Conservation (phyloP, 192 early-diverging fungal species). For the Linnemannia elongata region DNA sequence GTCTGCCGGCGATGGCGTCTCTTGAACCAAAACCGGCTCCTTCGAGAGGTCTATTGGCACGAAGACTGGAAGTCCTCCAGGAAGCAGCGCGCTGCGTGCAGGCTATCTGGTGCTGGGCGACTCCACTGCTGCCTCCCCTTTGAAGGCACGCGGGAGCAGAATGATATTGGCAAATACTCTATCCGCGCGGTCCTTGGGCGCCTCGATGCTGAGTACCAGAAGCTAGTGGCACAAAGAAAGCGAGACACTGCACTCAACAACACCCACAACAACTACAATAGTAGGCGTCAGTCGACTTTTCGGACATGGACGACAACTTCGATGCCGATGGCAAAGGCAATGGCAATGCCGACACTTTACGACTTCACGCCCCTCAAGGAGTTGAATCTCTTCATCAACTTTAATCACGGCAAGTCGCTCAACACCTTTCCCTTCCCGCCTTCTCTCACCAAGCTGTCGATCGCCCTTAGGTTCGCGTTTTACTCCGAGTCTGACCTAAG, state of each 20-base stretch:
- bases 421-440: not conserved
- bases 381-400: not conserved
- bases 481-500: not conserved
- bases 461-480: not conserved
- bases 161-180: too few relatives aligned
- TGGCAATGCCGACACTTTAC: not conserved
- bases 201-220: not conserved
- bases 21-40: not conserved
- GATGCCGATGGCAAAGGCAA: not conserved
- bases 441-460: not conserved
- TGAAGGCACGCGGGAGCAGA: too few relatives aligned
- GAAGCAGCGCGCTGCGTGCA: not conserved
- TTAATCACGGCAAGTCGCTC: not conserved
- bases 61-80: not conserved
- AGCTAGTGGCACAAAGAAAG: not conserved
- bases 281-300: too few relatives aligned
- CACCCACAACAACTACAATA: not conserved
- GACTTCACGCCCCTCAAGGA: not conserved
- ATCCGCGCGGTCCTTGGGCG: not conserved
- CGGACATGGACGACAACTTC: not conserved
- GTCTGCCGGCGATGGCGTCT: not conserved
- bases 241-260: not conserved
- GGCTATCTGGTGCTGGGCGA: not conserved
- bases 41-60: not conserved
- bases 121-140: not conserved